Conservation (phyloP, 441 rosid genomes). For the Dalechampia spathulata region DNA sequence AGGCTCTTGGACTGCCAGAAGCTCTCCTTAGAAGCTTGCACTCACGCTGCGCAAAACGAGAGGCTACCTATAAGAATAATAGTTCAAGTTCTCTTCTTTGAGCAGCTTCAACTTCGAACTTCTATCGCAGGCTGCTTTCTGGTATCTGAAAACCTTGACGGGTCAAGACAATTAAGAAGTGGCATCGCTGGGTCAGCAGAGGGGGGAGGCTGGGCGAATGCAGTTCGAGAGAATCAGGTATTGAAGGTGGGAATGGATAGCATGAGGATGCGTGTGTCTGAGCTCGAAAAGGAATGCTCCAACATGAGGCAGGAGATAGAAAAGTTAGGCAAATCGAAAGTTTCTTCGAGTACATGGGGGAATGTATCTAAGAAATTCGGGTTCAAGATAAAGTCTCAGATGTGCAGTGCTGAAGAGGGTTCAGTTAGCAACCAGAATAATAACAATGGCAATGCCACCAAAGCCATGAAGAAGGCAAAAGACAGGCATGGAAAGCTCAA, state of each 20-base stretch:
- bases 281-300: conserved; percentile 89
- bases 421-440: conserved; percentile 65
- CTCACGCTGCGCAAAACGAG: conserved; percentile 98
- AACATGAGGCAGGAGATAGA: conserved; percentile 92
- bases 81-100: conserved; percentile 92
- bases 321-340: conserved; percentile 62
- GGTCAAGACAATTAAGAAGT: conserved; percentile 78
- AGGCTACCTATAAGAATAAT: conserved; percentile 80
- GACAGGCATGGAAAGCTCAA: conserved; percentile 53
- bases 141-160: conserved; percentile 89
- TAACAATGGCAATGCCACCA: conserved; percentile 41
- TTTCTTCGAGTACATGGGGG: conserved; percentile 58
- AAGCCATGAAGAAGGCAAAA: conserved; percentile 51
- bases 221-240: conserved; percentile 92
- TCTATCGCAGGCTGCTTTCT: conserved; percentile 93
- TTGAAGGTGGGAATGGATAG: conserved; percentile 93
- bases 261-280: conserved; percentile 86
- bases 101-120: conserved; percentile 97
- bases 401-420: conserved; percentile 93
- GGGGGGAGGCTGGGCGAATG: conserved; percentile 94
- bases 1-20: conserved; percentile 92
- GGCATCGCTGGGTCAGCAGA: conserved; percentile 62
- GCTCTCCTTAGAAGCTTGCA: conserved; percentile 95
- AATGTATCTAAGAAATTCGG: conserved; percentile 78
- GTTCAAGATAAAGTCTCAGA: conserved; percentile 84